Base-by-base conservation (phyloP, 495 filamentous ascomycete species). In the Copromyces sp. region DNA sequence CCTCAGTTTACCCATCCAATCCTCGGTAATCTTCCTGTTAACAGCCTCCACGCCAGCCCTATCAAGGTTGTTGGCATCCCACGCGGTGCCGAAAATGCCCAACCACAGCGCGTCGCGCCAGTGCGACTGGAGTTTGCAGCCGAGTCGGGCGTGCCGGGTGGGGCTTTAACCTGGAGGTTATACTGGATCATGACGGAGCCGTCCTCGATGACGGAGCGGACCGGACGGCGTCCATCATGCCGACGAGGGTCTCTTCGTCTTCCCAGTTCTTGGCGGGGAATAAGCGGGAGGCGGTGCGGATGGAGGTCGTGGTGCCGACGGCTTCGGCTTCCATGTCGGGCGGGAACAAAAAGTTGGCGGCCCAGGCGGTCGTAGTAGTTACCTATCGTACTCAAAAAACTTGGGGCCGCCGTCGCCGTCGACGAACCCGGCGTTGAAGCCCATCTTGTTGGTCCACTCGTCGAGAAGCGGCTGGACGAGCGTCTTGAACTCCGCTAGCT, bases 201-300 rank as follows among this genome's bases (percentile, higher is more conserved):
- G 11, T 75, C 75, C 47, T 74, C 73, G 37, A 78, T 37, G 38
- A 78, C 42, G n/a, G 68, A 41, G 29, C 75, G 70, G 9, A 77
- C 71, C n/a, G n/a, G n/a, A n/a, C n/a, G 9, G 70, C 73, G 16
- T 73, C 74, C 65, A 78, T 74, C 70, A 78, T 72, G 20, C 73
- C 73, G 5, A 70, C 72, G 35, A 78, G 72, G 38, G 68, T 78
- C 38, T 82, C 80, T 1, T 72, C 72, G 53, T 82, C 78, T 3
- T 79, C 75, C 68, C 80, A 71, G 3, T 69, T 71, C 24, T 78
- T 68, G 32, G 82, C 74, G 29, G 82, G 77, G 69, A 81, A 76
- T n/a, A 86, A 76, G 9, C 85, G 76, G 1, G 85, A 82, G 1
- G 80, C 77, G 17, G 84, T 78, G 32, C 83, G 74, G 17, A 77